These are phyloP conservation scores for Apiospora sp. DNA, from an alignment of 2,329 filamentous ascomycete species.

Conservation along the genomic window DNA sequence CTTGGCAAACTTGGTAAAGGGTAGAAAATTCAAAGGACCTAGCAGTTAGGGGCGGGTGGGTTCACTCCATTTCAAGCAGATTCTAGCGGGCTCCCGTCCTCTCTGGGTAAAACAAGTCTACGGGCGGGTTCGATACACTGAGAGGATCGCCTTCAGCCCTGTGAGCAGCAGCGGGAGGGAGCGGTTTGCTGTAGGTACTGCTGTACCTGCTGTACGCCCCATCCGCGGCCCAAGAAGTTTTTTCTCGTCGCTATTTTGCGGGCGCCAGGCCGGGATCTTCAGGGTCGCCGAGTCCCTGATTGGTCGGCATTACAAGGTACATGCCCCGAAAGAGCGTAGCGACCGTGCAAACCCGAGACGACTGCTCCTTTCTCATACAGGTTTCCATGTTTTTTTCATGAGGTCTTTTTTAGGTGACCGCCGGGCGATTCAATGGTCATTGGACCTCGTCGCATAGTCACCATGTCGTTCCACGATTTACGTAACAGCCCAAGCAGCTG, in stretches of 20 bases:
- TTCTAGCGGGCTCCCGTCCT: background rate
- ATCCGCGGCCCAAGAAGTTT: background rate
- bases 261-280: constrained; percentile 12
- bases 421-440: constrained; percentile 1
- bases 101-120: background rate
- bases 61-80: constrained; percentile 11
- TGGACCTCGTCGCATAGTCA: background rate
- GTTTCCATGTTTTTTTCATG: background rate
- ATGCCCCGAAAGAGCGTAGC: background rate
- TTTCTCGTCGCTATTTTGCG: background rate
- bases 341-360: constrained; percentile 7
- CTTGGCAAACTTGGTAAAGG: background rate
- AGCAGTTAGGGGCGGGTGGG: background rate
- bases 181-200: background rate
- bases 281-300: background rate
- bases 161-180: background rate
- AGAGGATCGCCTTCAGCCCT: constrained; percentile 1
- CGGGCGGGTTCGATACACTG: background rate
- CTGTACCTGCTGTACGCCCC: background rate
- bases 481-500: constrained; percentile 11
- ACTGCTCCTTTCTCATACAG: background rate
- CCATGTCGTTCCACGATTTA: constrained; percentile 16
- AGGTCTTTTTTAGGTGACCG: background rate
- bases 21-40: background rate
- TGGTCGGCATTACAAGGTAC: constrained; percentile 9